Evolutionary conservation across 768 basidiomycete genomes (phyloP).

Genomic region (Rhodotorula sphaerocarpa): DNA sequence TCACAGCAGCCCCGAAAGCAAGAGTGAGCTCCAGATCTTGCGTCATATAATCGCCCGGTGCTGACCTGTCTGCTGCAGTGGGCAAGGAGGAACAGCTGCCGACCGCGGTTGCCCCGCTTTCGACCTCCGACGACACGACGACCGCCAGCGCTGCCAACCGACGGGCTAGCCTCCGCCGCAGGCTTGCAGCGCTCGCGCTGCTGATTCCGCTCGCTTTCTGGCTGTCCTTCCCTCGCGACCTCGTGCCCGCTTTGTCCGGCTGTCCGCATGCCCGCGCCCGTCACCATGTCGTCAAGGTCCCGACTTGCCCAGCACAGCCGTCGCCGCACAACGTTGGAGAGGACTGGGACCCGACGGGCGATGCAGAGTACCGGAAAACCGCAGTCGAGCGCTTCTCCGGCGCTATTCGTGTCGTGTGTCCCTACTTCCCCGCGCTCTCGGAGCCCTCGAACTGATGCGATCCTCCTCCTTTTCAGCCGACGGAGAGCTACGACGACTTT

Average conservation of each 20-base stretch:
- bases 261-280: not conserved
- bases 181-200: slow-evolving; percentile 8
- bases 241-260: too few relatives aligned
- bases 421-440: not conserved
- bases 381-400: slow-evolving; percentile 20
- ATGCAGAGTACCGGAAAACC: slow-evolving; percentile 3
- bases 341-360: slow-evolving; percentile 13
- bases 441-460: not conserved
- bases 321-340: slow-evolving; percentile 3
- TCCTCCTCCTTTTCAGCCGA: slow-evolving; percentile 12
- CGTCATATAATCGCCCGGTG: too few relatives aligned
- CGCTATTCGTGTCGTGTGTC: slow-evolving; percentile 12
- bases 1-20: too few relatives aligned
- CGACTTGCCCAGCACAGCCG: slow-evolving; percentile 7
- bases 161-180: too few relatives aligned
- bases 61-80: too few relatives aligned
- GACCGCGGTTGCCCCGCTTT: not conserved
- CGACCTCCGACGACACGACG: not conserved
- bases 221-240: not conserved
- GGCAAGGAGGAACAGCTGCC: not conserved
- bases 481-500: slow-evolving; percentile 34
- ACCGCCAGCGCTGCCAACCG: not conserved
- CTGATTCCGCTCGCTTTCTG: slow-evolving; percentile 5
- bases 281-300: not conserved
- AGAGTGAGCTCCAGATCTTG: too few relatives aligned